These are phyloP conservation scores for Citropsis articulata DNA, from an alignment of 345 rosid genomes.

Conservation along the genomic window DNA sequence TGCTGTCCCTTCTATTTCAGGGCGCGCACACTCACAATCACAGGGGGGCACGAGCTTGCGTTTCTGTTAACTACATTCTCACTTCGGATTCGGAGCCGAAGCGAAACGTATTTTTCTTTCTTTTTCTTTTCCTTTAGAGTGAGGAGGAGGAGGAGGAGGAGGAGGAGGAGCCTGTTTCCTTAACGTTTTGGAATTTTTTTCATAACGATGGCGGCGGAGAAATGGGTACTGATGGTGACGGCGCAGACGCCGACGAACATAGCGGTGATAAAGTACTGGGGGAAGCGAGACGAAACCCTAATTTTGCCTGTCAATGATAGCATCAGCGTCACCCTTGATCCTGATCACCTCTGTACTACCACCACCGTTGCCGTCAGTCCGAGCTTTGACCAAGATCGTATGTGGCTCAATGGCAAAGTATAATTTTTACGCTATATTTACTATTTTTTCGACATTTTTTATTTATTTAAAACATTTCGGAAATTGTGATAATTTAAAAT, in stretches of 20 bases:
- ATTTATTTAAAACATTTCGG: neutral
- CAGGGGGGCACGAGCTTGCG: neutral
- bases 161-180: neutral
- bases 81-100: neutral
- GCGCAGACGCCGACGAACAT: constrained; percentile 96
- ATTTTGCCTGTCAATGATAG: constrained; percentile 95
- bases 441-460: neutral
- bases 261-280: constrained; percentile 98
- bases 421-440: no score
- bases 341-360: constrained; percentile 84
- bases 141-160: no score
- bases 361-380: constrained; percentile 97
- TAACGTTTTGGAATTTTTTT: neutral
- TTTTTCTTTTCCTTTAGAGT: no score
- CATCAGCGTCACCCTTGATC: constrained; percentile 94
- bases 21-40: neutral
- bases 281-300: constrained; percentile 82
- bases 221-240: constrained; percentile 79
- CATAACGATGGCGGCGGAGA: constrained; percentile 29
- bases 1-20: neutral
- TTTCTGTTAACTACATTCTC: neutral
- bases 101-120: neutral
- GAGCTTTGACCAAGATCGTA: constrained; percentile 70
- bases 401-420: constrained; percentile 99
- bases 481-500: neutral